phyloP scores from a whole-genome alignment of 495 filamentous ascomycete species.

The Penicillium simplicissimum region DNA sequence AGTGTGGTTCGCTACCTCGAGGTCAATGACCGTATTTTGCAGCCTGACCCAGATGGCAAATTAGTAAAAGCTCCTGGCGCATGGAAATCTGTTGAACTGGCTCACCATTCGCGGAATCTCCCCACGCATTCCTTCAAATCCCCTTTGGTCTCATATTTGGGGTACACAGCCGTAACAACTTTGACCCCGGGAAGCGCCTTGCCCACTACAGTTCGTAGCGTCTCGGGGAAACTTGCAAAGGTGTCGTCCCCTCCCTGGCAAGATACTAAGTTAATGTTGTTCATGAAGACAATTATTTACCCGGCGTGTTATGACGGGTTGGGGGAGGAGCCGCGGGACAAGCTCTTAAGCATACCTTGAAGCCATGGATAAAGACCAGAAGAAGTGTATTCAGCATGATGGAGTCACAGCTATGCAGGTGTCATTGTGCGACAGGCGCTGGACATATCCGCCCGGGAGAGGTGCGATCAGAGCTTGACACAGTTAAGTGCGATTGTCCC shows the following conservation, averaged over 20 bases:
- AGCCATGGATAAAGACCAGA: conserved; percentile 93
- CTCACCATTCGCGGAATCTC: conserved; percentile 82
- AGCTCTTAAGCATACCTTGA: conserved; percentile 67
- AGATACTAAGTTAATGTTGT: conserved; percentile 4
- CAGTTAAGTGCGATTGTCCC: neutral
- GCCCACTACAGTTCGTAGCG: conserved; percentile 69
- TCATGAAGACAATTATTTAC: neutral
- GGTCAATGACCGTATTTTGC: conserved; percentile 86
- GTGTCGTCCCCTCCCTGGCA: conserved; percentile 85
- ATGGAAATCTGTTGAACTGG: neutral
- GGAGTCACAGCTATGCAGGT: neutral
- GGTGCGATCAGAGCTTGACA: neutral
- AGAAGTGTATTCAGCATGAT: conserved; percentile 86
- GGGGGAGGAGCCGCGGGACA: conserved; percentile 3
- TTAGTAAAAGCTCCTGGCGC: neutral
- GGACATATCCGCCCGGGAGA: conserved; percentile 1
- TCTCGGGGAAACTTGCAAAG: conserved; percentile 74
- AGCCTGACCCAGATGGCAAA: conserved; percentile 57
- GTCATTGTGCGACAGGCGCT: conserved; percentile 3
- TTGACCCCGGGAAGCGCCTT: conserved; percentile 72
- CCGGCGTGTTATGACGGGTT: neutral
- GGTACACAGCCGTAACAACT: conserved; percentile 74
- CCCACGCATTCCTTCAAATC: conserved; percentile 79
- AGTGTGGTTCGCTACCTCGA: conserved; percentile 82
- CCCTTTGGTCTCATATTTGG: conserved; percentile 88